phyloP scores from a whole-genome alignment of 192 early-diverging fungal species.

The Linnemannia zychae region DNA sequence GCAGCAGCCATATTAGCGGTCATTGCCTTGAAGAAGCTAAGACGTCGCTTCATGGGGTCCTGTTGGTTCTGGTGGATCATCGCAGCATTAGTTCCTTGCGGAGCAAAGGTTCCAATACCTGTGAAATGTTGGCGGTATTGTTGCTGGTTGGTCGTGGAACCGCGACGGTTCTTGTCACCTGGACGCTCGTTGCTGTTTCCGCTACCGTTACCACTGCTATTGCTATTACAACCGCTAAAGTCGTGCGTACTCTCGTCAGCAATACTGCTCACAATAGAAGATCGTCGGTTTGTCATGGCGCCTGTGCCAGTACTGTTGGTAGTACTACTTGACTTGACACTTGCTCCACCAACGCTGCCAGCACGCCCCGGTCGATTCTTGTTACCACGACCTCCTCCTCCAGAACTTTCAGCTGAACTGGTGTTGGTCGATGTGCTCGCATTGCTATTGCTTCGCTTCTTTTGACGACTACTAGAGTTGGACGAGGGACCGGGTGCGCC shows the following conservation, averaged over 20 bases:
- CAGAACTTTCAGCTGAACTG: background rate
- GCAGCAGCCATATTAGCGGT: background rate
- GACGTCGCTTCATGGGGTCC: conserved; percentile 36
- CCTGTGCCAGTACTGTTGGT: background rate
- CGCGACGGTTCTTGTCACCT: conserved; percentile 15
- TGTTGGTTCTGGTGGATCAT: conserved; percentile 17
- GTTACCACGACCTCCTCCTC: conserved; percentile 5
- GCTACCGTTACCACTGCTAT: conserved; percentile 4
- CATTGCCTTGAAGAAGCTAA: conserved; percentile 49
- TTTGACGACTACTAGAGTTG: conserved; percentile 7
- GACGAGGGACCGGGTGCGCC: conserved; percentile 3
- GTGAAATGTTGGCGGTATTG: conserved; percentile 55
- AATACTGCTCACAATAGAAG: conserved; percentile 25
- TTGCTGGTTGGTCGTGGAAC: background rate
- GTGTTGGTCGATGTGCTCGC: conserved; percentile 18
- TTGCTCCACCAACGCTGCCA: conserved; percentile 10
- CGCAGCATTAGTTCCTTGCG: background rate
- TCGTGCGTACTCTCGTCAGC: conserved; percentile 24
- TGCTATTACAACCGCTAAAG: background rate
- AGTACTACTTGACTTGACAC: background rate
- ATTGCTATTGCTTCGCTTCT: conserved; percentile 37
- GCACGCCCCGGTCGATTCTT: conserved; percentile 16
- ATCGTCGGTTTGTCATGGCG: background rate
- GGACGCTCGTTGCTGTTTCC: background rate
- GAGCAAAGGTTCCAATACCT: conserved; percentile 14